These are phyloP conservation scores for Musa schizocarpa DNA, from an alignment of 176 grass and related monocot species.

Conservation along the genomic window DNA sequence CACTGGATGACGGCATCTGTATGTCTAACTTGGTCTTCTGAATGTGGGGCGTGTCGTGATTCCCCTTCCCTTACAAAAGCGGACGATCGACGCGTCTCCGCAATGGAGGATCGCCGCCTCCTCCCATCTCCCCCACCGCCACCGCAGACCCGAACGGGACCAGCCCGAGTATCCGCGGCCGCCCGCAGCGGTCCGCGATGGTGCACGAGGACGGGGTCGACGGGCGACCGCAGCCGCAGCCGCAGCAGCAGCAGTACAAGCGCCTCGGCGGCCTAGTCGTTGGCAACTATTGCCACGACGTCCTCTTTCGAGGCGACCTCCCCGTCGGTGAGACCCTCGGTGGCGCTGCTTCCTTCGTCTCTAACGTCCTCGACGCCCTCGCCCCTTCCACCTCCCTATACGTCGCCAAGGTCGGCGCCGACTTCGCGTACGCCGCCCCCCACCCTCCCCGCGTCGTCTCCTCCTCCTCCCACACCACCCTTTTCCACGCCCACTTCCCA, in stretches of 20 bases:
- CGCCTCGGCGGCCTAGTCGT: slow-evolving; percentile 32
- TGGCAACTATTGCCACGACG: slow-evolving; percentile 99
- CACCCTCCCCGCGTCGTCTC: slow-evolving; percentile 13
- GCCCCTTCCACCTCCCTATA: slow-evolving; percentile 35
- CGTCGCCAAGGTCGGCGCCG: slow-evolving; percentile 65
- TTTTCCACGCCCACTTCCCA: slow-evolving; percentile 82
- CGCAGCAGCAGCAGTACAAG: background rate
- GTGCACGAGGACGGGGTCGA: background rate
- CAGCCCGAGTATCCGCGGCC: background rate
- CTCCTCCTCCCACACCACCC: slow-evolving; percentile 42
- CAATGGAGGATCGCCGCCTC: background rate
- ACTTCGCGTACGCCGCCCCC: slow-evolving; percentile 62
- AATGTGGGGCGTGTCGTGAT: background rate
- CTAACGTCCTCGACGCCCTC: slow-evolving; percentile 67
- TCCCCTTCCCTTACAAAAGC: background rate
- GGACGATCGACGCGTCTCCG: background rate
- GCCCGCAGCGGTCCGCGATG: background rate
- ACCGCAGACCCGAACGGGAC: background rate
- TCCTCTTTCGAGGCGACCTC: slow-evolving; percentile 54
- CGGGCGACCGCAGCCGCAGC: background rate
- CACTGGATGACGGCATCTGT: background rate
- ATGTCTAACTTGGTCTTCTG: background rate
- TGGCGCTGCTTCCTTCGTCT: slow-evolving; percentile 81
- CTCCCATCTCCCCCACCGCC: background rate
- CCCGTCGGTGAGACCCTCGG: slow-evolving; percentile 70